Base-by-base conservation (phyloP, 495 filamentous ascomycete genomes). In the Haplographium delicatum region DNA sequence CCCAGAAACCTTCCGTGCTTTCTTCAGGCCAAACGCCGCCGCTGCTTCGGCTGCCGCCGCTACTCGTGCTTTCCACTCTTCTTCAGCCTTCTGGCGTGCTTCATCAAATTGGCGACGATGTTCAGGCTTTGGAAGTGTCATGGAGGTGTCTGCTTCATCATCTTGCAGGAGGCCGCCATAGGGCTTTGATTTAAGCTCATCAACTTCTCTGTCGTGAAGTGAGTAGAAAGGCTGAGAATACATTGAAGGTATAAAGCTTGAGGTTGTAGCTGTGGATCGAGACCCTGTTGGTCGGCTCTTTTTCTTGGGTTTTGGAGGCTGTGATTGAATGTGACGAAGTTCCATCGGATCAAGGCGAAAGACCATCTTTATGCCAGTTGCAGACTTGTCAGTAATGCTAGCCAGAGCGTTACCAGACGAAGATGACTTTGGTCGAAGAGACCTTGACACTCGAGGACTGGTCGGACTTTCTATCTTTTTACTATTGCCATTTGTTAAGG, bases 101-200 rank as follows among this genome's bases (percentile, higher is more conserved):
- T 84, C 76, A 57, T 96, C 89, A 47, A 98, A 98, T 13, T 81
- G 77, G 34, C 84, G 82, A 23, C 91, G 81, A 58, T 98, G 93
- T 33, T 76, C 70, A 54, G 82, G 77, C 35, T 81, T 76, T 1
- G 93, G 94, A 35, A 95, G 74, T 1, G 91, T 96, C 56, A 85
- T 87, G 1, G 84, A 80, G 0, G 94, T 98, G 58, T 96, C 89
- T 1, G 91, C 89, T 61, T 98, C 93, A 8, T 79, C 74, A 65
- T 96, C 90, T 2, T 77, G 84, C 30, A 98, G 69, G 34, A 97
- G 95, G 7, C 93, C 93, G 37, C 93, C 94, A 60, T 97, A 98
- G 2, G 94, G 93, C 64, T 96, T 98, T 13, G 83, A 84, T 62
- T 94, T 95, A 9, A 78, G 67, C 57, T 96, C 91, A 54, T 97